A percentile compares a stretch with the other conserved stretches of the same genome.
phyloP scores from a whole-genome alignment of 306 rosid species.

The Inga leiocalycina region DNA sequence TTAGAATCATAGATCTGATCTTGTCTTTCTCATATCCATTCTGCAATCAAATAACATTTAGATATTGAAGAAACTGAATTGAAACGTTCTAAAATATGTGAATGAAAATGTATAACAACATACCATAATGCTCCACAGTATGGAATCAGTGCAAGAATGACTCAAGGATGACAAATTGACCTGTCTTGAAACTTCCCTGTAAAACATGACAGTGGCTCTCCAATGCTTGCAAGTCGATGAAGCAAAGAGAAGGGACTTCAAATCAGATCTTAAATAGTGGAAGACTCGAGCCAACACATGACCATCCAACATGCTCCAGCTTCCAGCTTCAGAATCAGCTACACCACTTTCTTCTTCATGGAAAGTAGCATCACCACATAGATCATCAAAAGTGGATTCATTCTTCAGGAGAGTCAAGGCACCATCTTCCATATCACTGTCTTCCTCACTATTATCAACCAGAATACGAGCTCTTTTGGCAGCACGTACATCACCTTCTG shows the following conservation, averaged over 20 bases:
- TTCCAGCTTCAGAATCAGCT: conserved; percentile 50
- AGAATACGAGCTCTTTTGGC: conserved; percentile 78
- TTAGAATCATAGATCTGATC: conserved; percentile 72
- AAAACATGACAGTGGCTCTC: conserved; percentile 76
- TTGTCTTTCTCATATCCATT: conserved; percentile 67
- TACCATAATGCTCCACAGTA: conserved; percentile 74
- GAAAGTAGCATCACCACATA: conserved; percentile 69
- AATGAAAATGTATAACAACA: conserved; percentile 38
- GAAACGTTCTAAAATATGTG: conserved; percentile 22
- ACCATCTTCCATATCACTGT: conserved; percentile 62
- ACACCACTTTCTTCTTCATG: conserved; percentile 43
- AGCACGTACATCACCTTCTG: conserved; percentile 75
- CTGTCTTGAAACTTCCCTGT: conserved; percentile 73
- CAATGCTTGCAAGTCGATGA: conserved; percentile 91
- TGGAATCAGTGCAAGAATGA: conserved; percentile 72
- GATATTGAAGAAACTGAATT: conserved; percentile 22
- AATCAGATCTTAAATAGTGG: conserved; percentile 78
- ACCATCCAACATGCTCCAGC: conserved; percentile 85
- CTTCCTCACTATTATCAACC: conserved; percentile 72
- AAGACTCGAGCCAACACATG: conserved; percentile 72
- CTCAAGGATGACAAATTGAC: conserved; percentile 80
- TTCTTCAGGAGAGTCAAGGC: conserved; percentile 48
- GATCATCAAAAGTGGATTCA: conserved; percentile 71
- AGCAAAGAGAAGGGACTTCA: conserved; percentile 75
- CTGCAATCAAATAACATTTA: conserved; percentile 66